Conservation (phyloP, 768 basidiomycete genomes). For the Agaricus blazei region DNA sequence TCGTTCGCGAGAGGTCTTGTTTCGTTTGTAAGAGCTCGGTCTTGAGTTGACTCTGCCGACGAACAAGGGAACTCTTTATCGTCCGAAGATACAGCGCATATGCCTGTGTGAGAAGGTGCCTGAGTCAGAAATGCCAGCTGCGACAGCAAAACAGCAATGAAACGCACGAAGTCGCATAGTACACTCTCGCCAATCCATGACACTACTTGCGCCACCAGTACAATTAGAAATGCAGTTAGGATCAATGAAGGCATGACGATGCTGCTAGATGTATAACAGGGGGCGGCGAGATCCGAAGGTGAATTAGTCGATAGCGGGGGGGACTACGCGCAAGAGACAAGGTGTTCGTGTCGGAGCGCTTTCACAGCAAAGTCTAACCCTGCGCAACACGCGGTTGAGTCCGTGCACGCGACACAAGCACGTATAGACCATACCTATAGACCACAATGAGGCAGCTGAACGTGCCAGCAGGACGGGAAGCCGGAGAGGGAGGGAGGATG, state of each 20-base stretch:
- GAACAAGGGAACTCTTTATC: conserved; percentile 50
- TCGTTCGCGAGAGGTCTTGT: conserved; percentile 82
- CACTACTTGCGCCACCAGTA: conserved; percentile 78
- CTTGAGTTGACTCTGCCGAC: conserved; percentile 70
- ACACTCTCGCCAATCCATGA: conserved; percentile 88
- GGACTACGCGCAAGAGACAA: neutral
- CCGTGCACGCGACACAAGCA: neutral
- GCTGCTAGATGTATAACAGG: neutral
- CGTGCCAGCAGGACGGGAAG: neutral
- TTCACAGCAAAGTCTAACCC: neutral
- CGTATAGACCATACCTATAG: neutral
- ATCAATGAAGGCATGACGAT: conserved; percentile 62
- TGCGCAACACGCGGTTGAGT: neutral
- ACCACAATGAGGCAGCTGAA: neutral
- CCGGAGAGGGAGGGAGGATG: neutral
- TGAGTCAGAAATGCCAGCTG: conserved; percentile 3
- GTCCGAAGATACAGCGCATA: conserved; percentile 67
- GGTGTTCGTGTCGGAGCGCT: neutral
- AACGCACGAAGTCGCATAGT: conserved; percentile 72
- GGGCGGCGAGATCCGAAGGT: neutral
- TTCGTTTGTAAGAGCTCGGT: conserved; percentile 74
- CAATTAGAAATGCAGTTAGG: conserved; percentile 74
- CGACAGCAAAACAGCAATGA: neutral
- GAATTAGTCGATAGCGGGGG: neutral
- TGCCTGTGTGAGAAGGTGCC: conserved; percentile 37